Evolutionary conservation across 345 rosid species (phyloP).

Genomic region (Trapa incisa): DNA sequence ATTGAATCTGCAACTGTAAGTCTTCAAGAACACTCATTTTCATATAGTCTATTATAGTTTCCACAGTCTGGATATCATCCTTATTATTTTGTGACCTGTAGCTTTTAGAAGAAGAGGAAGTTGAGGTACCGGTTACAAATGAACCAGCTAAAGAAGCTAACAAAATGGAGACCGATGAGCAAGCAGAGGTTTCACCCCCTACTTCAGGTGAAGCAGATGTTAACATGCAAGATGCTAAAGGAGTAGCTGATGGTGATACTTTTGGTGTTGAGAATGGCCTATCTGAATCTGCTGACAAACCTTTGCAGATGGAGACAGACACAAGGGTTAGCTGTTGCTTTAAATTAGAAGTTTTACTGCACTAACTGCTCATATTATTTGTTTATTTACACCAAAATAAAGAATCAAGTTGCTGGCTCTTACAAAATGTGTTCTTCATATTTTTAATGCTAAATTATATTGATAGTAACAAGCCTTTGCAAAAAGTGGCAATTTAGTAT

Average conservation of each 20-base stretch:
- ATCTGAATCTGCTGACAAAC: slow-evolving; percentile 59
- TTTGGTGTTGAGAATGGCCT: slow-evolving; percentile 58
- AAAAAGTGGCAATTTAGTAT: too few species aligned
- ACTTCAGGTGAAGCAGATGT: slow-evolving; percentile 52
- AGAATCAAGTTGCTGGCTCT: too few species aligned
- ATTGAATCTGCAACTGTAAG: slow-evolving; percentile 86
- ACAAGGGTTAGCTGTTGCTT: slow-evolving; percentile 34
- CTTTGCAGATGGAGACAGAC: slow-evolving; percentile 82
- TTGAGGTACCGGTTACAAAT: slow-evolving; percentile 64
- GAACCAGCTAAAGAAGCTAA: slow-evolving; percentile 44
- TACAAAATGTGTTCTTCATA: too few species aligned
- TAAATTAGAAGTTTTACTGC: too few species aligned
- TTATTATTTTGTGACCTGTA: slow-evolving; percentile 10
- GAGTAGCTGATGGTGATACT: slow-evolving; percentile 29
- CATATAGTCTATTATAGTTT: neutral
- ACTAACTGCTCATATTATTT: too few species aligned
- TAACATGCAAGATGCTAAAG: slow-evolving; percentile 74
- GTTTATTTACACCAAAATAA: too few species aligned
- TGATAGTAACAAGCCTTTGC: too few species aligned
- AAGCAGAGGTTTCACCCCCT: slow-evolving; percentile 25
- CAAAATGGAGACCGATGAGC: slow-evolving; percentile 81
- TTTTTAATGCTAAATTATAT: too few species aligned
- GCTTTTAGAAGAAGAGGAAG: slow-evolving; percentile 94
- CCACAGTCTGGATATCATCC: neutral
- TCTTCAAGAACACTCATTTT: neutral